These are phyloP conservation scores for Hericium coralloides DNA, from an alignment of 768 basidiomycete genomes.

Conservation along the genomic window DNA sequence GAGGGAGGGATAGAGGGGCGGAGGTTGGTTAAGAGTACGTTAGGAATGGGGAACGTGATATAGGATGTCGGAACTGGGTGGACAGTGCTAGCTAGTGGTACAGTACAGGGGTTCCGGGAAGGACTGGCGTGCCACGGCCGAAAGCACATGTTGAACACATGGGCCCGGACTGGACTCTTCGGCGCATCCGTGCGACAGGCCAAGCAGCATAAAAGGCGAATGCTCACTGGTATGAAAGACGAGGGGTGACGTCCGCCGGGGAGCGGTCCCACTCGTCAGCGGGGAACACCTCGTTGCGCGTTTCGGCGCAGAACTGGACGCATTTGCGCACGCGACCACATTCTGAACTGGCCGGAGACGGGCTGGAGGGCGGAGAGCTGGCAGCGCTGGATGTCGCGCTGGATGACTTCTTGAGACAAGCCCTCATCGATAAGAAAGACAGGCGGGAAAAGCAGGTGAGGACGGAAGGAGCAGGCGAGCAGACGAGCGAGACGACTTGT, in stretches of 20 bases:
- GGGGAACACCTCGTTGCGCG: slow-evolving; percentile 48
- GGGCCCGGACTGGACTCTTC: background rate
- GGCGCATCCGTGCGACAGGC: background rate
- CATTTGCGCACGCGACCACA: slow-evolving; percentile 32
- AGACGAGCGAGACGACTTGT: slow-evolving; percentile 15
- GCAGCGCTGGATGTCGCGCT: slow-evolving; percentile 8
- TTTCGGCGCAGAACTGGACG: slow-evolving; percentile 50
- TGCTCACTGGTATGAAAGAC: slow-evolving; percentile 58
- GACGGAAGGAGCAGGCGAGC: background rate
- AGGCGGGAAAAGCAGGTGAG: background rate
- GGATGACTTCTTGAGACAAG: slow-evolving; percentile 13
- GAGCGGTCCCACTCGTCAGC: slow-evolving; percentile 81
- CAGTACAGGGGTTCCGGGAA: background rate
- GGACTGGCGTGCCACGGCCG: background rate
- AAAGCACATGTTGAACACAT: background rate
- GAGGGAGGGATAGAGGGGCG: background rate
- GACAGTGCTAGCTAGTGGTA: background rate
- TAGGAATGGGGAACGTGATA: background rate
- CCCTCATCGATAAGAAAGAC: slow-evolving; percentile 4
- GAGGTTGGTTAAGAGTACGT: background rate
- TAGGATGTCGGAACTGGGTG: background rate
- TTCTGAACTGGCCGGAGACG: background rate
- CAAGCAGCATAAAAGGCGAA: background rate
- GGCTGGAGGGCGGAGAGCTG: slow-evolving; percentile 2
- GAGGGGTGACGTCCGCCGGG: slow-evolving; percentile 53